Evolutionary conservation across 306 rosid genomes (phyloP), one percentile per base, ranked within the genome.

Genomic region (Begonia loranthoides): DNA sequence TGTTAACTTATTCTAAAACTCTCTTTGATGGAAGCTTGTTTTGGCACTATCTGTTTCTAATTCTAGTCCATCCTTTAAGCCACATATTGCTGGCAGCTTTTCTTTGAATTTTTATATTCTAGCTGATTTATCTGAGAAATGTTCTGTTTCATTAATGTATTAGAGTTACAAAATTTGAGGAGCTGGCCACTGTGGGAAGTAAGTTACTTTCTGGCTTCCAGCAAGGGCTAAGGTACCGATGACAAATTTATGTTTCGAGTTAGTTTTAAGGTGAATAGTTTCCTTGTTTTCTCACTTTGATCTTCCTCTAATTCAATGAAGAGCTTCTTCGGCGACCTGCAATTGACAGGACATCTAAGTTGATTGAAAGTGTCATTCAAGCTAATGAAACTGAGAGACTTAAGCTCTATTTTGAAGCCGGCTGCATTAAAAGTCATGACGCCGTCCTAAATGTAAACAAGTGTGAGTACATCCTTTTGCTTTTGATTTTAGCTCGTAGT

Each of bases 161-260:
- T 62, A 88, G 95, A 69, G 70, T 77, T 62, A 55, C 84, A 19
- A 70, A 79, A 69, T 64, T 77, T 49, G 93, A 79, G 43, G 93
- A 75, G 65, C 47, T 82, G 70, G 84, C 70, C 49, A 56, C 54
- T 16, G 48, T 68, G 14, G 95, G 93, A 71, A 69, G 71, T 66
- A 73, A 59, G 72, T 78, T 79, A 41, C 74, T 89, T 52, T 41
- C 49, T 55, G 77, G 79, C 15, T 73, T 81, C 64, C 93, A 72
- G 65, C 84, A 73, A 66, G 89, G 84, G 15, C 73, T 81, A 45
- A n/a, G 97, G 95, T 89, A 75, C 41, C 60, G 66, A 51, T 49
- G 62, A 12, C 22, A 15, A 34, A 60, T 15, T 56, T 63, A 47
- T 66, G 36, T 47, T 57, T 64, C 38, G 48, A 45, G 5, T 43